Evolutionary conservation across 495 filamentous ascomycete genomes (phyloP), one percentile per base, ranked within the genome.

Genomic region (Penicillium turbatum): DNA sequence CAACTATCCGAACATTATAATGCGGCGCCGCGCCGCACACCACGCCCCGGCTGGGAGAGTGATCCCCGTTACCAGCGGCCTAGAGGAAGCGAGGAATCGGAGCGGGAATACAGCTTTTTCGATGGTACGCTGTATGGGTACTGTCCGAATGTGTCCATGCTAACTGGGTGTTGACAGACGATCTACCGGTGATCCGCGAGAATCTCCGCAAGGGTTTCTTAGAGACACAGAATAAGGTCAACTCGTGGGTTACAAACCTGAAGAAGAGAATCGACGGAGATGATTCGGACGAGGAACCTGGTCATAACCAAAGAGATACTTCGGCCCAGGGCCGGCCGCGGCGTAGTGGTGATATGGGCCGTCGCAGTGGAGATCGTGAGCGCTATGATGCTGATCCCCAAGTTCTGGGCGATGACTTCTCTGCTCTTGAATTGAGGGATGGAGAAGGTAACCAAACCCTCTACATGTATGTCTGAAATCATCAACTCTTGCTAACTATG

Each of bases 351-450:
- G 84, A 86, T 43, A 54, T 70, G 51, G 69, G 69, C 49, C 82
- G 87, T 62, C 81, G 85, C 55, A 96, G 89, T 65, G 79, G 80
- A 17, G 91, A 96, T 63, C 89, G 88, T 37, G 84, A 88, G 55
- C 87, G 90, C 36, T 98, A 98, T 62, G 93, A 98, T 68, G 90
- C 91, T n/a, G 93, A 98, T 66, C 95, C 91, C 21, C 81, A 89
- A 63, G 82, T 97, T 38, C 73, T 98, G 17, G 82, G 84, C 46
- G 93, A 96, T 63, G 92, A 97, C 55, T 97, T 98, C 68, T 87
- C 91, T 32, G 84, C 85, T 10, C 86, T 98, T 47, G 87, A 93
- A 61, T 74, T 98, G 57, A 83, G 84, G 53, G 84, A 87, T 57
- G 84, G 88, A 52, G 84, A 86, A 80, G 86, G 90, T 82, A 61